Base-by-base conservation (phyloP, 2,329 filamentous ascomycete genomes). In the Fusarium haematococcum region DNA sequence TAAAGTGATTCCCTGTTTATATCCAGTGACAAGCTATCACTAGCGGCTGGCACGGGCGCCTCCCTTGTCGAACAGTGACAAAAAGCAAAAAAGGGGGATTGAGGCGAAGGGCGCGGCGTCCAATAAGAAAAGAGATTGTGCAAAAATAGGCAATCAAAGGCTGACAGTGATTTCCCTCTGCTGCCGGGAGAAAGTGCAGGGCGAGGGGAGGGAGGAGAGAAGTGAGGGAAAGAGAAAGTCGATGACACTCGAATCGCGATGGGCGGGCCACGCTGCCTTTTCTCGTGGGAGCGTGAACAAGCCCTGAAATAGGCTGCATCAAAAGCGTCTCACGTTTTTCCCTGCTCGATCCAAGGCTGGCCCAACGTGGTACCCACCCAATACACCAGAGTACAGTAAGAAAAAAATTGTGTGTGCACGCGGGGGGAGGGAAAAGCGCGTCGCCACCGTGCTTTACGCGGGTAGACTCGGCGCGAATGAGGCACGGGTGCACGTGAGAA, bases 401-500 rank as follows among this genome's bases (percentile, higher is more conserved):
- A 23, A 25, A 65, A 65, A 59, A 65, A 62, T 63, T 52, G 63
- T 60, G 62, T 71, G 68, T 69, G 71, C 71, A 74, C 72, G 72
- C 58, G 66, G 63, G 43, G 60, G 13, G 41, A 43, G 63, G 57
- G 59, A 73, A 73, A 73, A 67, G 61, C 73, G 73, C 73, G 73
- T 75, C 57, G 73, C 73, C 73, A 75, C 72, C 70, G 71, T 69
- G 68, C 70, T 73, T 67, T 65, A 63, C 54, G 63, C 61, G 70
- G 73, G 67, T 70, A 43, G 48, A 66, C 58, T 71, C 71, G 76
- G 79, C 82, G 81, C 82, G 82, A 81, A 65, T 65, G 61, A 74
- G 76, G 78, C 80, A 76, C 82, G 82, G 79, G 69, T 59, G 81
- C 82, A 84, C 82, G 81, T 84, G 82, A 81, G 70, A 2, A 37